Evolutionary conservation across 2,329 filamentous ascomycete genomes (phyloP), one percentile per base, ranked within the genome.

Genomic region (Myriosclerotinia curreyana): DNA sequence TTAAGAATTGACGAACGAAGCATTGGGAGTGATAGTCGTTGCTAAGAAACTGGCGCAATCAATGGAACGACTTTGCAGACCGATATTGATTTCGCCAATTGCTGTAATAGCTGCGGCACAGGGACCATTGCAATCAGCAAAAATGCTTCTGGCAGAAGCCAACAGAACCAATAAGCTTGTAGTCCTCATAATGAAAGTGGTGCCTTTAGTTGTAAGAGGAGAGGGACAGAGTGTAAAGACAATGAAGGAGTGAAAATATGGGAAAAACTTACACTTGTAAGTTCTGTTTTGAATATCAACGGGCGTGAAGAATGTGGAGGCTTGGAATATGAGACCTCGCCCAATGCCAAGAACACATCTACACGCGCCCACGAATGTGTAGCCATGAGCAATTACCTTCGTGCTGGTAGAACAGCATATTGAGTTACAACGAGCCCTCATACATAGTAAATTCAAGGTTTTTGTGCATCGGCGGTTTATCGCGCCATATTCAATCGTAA

Each of bases 21-120:
- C 42, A 50, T 25, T 50, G 5, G 63, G 63, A 8, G 63, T 65
- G 31, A 61, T n/a, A 15, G 58, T 62, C 22, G 36, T 31, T 14
- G 40, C 40, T 8, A 65, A 17, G 12, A 54, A 61, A 0, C 34
- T 14, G 12, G 34, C 50, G 36, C 63, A 65, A 55, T 65, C 63
- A 8, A 25, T n/a, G 34, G 63, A 62, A 38, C 63, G 56, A 44
- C n/a, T 62, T 20, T 49, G 52, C 1, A 65, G 50, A n/a, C 58
- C 46, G 2, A 54, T 22, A 15, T 60, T 25, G n/a, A 65, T 61
- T 25, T 60, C 42, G 7, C 62, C 56, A 50, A 65, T 48, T 5
- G 49, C 34, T 44, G 63, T 65, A 38, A 65, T 34, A 3, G 58
- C 63, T 11, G 50, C 20, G 25, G 56, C 63, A 56, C 63, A 65